Base-by-base conservation (phyloP, 768 basidiomycete species). In the Nevesoporus exiguus region DNA sequence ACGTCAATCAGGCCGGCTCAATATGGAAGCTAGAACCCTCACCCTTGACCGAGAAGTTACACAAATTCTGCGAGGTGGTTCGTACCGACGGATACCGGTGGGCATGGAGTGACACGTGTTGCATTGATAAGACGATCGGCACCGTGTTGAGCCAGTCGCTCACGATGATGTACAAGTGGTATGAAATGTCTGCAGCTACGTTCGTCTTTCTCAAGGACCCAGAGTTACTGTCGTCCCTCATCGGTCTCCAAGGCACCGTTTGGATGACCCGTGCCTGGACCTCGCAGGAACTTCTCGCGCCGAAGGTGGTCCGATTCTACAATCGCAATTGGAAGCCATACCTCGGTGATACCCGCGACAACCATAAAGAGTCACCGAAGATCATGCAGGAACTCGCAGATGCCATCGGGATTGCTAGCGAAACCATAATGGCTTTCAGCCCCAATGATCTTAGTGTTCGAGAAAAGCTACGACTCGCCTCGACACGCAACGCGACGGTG, bases 201-300 rank as follows among this genome's bases (percentile, higher is more conserved):
- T 8, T 60, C 3, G 48, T 36, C 6, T 21, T 43, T 17, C 60
- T 61, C 21, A n/a, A 8, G 30, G 30, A 14, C 13, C 30, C 25
- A 5, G 7, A 3, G 2, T 21, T 29, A n/a, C 45, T 39, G 7
- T 56, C 45, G 14, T 11, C 0, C 13, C 29, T 31, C 10, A 39
- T 31, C 17, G 44, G 25, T 30, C 58, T 61, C 13, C 24, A 5
- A 7, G 9, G 4, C 5, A 56, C 47, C 30, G 0, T 33, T 3
- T 61, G 60, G 60, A 60, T 60, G 60, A 52, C 34, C 2, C 58
- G 58, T 13, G 58, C 51, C 6, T 60, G 60, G 60, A 56, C 60
- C 0, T 29, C 47, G 3, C 61, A 54, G 33, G 60, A 61, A 21
- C 46, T 61, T 36, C 60, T 61, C 13, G 54, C 43, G 14, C 43